A percentile compares a stretch with the other conserved stretches of the same genome.
phyloP scores from a whole-genome alignment of 176 grass and related monocot species.

The Poa pratensis region DNA sequence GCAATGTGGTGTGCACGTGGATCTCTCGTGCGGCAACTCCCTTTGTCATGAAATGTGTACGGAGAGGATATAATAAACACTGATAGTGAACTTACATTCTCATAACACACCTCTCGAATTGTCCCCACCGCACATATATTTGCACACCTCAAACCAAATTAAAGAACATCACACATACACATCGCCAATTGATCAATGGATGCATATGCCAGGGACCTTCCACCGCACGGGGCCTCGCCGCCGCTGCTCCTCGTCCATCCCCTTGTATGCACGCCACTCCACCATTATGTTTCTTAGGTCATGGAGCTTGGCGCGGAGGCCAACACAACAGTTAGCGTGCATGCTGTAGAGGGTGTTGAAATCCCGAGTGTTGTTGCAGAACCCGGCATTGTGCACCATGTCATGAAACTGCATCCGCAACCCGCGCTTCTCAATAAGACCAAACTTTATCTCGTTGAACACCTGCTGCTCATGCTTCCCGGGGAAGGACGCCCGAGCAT shows the following conservation, averaged over 20 bases:
- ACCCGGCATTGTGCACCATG: conserved; percentile 61
- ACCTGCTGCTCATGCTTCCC: conserved; percentile 74
- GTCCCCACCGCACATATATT: neutral
- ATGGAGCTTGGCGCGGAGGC: conserved; percentile 59
- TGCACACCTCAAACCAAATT: neutral
- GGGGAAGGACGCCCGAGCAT: conserved; percentile 47
- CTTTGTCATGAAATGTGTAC: neutral
- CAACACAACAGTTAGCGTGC: conserved; percentile 75
- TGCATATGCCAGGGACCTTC: conserved; percentile 82
- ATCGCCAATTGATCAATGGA: conserved; percentile 39
- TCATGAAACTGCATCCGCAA: conserved; percentile 74
- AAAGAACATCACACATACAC: no score
- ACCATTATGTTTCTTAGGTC: conserved; percentile 58
- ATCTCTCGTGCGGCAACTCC: no score
- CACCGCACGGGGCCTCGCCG: conserved; percentile 45
- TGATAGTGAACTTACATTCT: neutral
- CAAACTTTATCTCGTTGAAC: conserved; percentile 72
- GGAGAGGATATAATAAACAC: neutral
- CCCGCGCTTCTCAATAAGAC: conserved; percentile 38
- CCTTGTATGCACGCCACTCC: conserved; percentile 60
- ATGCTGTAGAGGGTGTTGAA: conserved; percentile 81
- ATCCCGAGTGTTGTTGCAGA: conserved; percentile 74
- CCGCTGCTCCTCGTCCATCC: conserved; percentile 31
- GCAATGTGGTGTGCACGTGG: no score
- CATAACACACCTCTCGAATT: neutral